A percentile compares a stretch with the other conserved stretches of the same genome.
These are phyloP conservation scores for Chlamydomonas asymmetrica DNA, from an alignment of 139 green algal species.

Conservation along the genomic window DNA sequence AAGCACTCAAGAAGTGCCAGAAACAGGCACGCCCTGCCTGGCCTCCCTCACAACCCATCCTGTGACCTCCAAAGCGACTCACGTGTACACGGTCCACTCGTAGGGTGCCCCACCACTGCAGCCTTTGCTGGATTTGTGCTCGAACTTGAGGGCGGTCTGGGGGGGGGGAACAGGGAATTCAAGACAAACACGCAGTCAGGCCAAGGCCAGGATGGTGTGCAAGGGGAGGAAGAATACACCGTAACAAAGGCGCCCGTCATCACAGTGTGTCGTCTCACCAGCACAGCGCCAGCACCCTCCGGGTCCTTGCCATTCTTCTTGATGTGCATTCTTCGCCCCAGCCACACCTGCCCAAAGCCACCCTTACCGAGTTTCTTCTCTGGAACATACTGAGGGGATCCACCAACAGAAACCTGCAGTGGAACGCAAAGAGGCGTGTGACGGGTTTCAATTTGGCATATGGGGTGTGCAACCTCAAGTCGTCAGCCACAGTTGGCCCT, in stretches of 20 bases:
- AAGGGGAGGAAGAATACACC: not conserved
- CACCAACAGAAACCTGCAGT: conserved; percentile 80
- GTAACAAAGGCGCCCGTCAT: not conserved
- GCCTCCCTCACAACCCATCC: no score
- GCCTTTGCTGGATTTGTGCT: conserved; percentile 97
- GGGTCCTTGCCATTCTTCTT: conserved; percentile 19
- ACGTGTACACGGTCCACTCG: conserved; percentile 98
- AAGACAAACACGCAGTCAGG: not conserved
- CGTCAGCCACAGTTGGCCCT: not conserved
- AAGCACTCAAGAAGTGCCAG: no score
- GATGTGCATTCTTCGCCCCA: conserved; percentile 11
- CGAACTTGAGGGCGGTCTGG: conserved; percentile 96
- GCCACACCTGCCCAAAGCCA: conserved; percentile 77
- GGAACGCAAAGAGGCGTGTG: not conserved
- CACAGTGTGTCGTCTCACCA: conserved; percentile 6
- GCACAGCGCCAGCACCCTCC: conserved; percentile 12
- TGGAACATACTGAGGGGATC: conserved; percentile 83
- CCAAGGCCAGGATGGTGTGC: not conserved
- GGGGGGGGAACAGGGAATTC: not conserved
- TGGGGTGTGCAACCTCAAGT: not conserved
- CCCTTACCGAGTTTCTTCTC: conserved; percentile 93
- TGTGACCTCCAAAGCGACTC: no score
- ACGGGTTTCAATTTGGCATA: not conserved
- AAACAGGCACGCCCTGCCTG: no score
- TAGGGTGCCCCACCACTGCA: conserved; percentile 97